Base-by-base conservation (phyloP, 2,329 filamentous ascomycete species). In the Verticillium alfalfae region DNA sequence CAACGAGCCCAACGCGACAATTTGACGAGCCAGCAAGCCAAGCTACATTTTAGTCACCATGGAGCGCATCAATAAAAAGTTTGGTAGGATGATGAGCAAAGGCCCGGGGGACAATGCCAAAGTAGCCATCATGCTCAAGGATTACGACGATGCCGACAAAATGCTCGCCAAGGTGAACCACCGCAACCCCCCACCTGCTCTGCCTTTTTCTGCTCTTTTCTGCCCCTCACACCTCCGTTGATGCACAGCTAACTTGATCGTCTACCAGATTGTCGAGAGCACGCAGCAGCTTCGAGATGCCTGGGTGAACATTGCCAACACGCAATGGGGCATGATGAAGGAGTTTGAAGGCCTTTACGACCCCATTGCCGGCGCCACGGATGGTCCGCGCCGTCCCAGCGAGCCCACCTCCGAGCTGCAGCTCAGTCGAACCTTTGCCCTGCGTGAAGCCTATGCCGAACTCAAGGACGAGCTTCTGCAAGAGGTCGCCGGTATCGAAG, bases 81-180 rank as follows among this genome's bases (percentile, higher is more conserved):
- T 93, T 67, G 90, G 89, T 64, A 88, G 85, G 74, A 84, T 93
- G 71, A 82, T 87, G 76, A 86, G 85, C 70, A 84, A 80, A 68
- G 76, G 87, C 64, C 86, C 88, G 31, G 90, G 88, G 61, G 89
- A 95, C 74, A 89, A 92, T 71, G 88, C 88, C 66, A 89, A 92
- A 70, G 87, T 94, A 56, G 87, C 88, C 12, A 83, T 88, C 55
- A 80, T 95, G 60, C 78, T 96, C 61, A 88, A 86, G 68, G 91
- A 95, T 70, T 95, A 93, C 71, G 89, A 92, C 67, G 88, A 93
- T 73, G 89, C 88, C 34, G 90, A 95, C 73, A 85, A 84, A 67
- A 84, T 93, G 71, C 81, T 95, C 65, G 82, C 84, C 66, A 88
- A 87, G 81, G 91, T 92, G 78, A 62, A 78, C 69, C 22, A 26